phyloP scores from a whole-genome alignment of 192 early-diverging fungal species.

The Dimargaris cristalligena region DNA sequence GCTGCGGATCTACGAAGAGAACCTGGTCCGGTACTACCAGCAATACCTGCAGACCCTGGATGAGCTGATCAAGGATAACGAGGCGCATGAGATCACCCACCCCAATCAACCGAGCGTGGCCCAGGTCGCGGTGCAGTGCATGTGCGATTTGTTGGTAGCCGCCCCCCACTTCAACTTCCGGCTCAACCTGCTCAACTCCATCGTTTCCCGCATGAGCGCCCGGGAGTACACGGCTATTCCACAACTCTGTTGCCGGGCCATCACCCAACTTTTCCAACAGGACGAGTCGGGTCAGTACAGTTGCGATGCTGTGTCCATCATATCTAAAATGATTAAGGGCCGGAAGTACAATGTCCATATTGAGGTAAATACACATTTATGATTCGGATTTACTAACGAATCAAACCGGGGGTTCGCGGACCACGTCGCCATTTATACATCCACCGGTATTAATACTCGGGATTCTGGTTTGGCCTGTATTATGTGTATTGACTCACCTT shows the following conservation, averaged over 20 bases:
- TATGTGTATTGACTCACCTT: background rate
- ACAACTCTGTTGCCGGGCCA: conserved; percentile 53
- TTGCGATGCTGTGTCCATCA: conserved; percentile 71
- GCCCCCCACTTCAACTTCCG: conserved; percentile 95
- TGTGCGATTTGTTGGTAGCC: conserved; percentile 63
- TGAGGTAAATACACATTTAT: conserved; percentile 16
- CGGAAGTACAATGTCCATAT: conserved; percentile 55
- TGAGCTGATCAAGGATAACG: conserved; percentile 17
- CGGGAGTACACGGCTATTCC: conserved; percentile 38
- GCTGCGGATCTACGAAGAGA: conserved; percentile 72
- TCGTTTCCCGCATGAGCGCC: conserved; percentile 61
- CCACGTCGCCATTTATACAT: too few species aligned
- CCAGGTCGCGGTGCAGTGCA: conserved; percentile 53
- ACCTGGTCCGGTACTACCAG: conserved; percentile 69
- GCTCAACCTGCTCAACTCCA: conserved; percentile 65
- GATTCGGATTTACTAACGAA: too few species aligned
- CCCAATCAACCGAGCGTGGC: conserved; percentile 21
- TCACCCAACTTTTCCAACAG: conserved; percentile 58
- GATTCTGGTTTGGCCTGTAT: too few species aligned
- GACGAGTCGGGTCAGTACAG: conserved; percentile 78
- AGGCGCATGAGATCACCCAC: conserved; percentile 18
- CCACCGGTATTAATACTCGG: too few species aligned
- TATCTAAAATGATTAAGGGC: conserved; percentile 71
- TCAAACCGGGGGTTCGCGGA: too few species aligned
- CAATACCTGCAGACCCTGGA: conserved; percentile 65